Percentiles rank a stretch among this genome's conserved stretches.
Evolutionary conservation across 768 basidiomycete genomes (phyloP).

Genomic region (Coprinopsis strossmayeri): DNA sequence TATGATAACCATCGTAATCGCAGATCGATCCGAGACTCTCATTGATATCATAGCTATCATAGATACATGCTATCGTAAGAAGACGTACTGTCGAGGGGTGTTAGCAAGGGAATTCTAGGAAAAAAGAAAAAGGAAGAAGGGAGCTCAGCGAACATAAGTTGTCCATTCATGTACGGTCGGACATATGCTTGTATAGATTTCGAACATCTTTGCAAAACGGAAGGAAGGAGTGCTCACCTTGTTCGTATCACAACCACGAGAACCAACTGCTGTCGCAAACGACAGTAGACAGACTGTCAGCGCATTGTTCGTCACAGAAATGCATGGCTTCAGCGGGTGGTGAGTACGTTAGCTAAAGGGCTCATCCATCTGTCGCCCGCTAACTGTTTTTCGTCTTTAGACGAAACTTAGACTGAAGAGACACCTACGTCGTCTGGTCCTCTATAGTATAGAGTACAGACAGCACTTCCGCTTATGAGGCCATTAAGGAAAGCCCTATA

Average conservation of each 20-base stretch:
- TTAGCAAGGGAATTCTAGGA: background rate
- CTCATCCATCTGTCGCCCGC: conserved; percentile 10
- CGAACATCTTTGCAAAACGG: conserved; percentile 6
- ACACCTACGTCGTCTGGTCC: background rate
- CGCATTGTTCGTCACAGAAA: background rate
- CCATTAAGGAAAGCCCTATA: too few relatives aligned
- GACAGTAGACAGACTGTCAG: background rate
- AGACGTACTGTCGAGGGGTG: too few relatives aligned
- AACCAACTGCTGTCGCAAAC: background rate
- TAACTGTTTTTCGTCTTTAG: conserved; percentile 11
- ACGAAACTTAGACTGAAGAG: background rate
- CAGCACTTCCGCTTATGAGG: background rate
- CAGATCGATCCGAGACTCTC: too few relatives aligned
- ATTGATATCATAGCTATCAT: too few relatives aligned
- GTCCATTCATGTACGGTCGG: conserved; percentile 7
- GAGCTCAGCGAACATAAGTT: conserved; percentile 10
- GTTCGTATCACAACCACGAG: background rate
- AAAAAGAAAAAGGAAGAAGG: background rate
- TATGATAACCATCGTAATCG: too few relatives aligned
- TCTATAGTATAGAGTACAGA: background rate
- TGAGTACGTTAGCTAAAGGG: conserved; percentile 11
- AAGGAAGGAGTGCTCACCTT: too few relatives aligned
- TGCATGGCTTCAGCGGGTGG: conserved; percentile 8
- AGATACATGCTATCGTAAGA: too few relatives aligned
- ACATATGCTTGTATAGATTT: conserved; percentile 12